Base-by-base conservation (phyloP, 202 grass and related monocot genomes). In the Panicum virgatum region DNA sequence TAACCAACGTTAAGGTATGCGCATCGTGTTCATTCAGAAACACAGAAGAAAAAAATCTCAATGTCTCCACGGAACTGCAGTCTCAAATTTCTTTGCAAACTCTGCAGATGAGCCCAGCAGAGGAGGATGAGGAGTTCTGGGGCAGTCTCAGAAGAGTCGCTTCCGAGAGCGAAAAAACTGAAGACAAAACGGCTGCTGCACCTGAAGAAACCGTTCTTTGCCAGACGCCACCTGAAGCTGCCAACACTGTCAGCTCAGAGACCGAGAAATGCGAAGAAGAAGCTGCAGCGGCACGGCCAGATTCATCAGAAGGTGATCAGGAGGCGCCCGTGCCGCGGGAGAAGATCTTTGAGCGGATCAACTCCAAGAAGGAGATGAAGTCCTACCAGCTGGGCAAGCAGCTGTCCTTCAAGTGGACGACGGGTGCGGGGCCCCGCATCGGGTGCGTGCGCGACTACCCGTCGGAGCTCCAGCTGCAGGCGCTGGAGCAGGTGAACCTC, bases 391-490 rank as follows among this genome's bases (percentile, higher is more conserved):
- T 98, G 40, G 96, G 96, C 22, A 98, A 90, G 82, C 90, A 93
- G 47, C 53, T 98, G 39, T 89, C 96, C 7, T 93, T 90, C 80
- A 93, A 85, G 71, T 98, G 96, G 96, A 86, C 92, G 13, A 90
- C 88, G 4, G 96, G 96, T 3, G 93, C 88, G 0, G 96, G 96
- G 1, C 96, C 96, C 56, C 80, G 96, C 18, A 98, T 98, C 66
- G 92, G 89, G 48, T 98, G 90, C 52, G 88, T 98, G 32, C 90
- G 92, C 53, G 96, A 98, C 80, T 98, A 93, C 78, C 96, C 96
- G 30, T 85, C 92, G 1, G 92, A 95, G 87, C 90, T 98, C 14
- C 96, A 89, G 46, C 63, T 86, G 53, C 88, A 86, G 36, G 92
- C 92, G 37, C 82, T 98, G 10, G 92, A 98, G 73, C 90, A 93